Conservation (phyloP, 768 basidiomycete species). For the Pleurotus pulmonarius region DNA sequence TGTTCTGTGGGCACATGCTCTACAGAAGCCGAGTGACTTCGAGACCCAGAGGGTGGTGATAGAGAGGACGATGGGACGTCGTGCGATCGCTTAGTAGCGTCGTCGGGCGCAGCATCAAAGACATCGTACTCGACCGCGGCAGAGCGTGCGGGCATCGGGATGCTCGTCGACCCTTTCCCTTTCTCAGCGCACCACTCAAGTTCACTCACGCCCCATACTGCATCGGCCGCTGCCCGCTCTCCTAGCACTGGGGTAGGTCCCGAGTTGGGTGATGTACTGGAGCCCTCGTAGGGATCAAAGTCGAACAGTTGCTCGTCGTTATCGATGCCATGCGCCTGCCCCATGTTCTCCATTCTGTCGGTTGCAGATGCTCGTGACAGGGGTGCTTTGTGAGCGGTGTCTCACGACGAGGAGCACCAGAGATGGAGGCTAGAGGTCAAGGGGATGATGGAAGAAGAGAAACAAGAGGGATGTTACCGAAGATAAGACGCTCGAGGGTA, state of each 20-base stretch:
- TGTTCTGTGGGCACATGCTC: not conserved
- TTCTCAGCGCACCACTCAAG: constrained; percentile 28
- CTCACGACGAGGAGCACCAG: not conserved
- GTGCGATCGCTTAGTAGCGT: not conserved
- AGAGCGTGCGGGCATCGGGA: constrained; percentile 45
- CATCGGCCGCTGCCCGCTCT: not conserved
- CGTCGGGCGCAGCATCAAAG: constrained; percentile 24
- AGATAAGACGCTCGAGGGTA: constrained; percentile 12
- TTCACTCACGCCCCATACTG: not conserved
- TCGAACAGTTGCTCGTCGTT: constrained; percentile 49
- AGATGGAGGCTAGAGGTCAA: not conserved
- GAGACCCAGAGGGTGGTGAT: constrained; percentile 18
- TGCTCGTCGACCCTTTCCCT: constrained; percentile 50
- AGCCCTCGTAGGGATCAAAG: constrained; percentile 43
- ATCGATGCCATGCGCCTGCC: constrained; percentile 43
- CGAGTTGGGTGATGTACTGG: constrained; percentile 3
- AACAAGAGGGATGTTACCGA: constrained; percentile 10
- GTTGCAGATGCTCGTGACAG: constrained; percentile 14
- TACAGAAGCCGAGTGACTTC: not conserved
- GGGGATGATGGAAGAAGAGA: constrained; percentile 11
- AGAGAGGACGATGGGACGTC: constrained; percentile 15
- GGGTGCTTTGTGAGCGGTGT: not conserved
- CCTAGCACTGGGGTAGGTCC: not conserved
- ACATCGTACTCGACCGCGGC: constrained; percentile 33
- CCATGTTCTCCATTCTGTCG: constrained; percentile 20